A percentile compares a stretch with the other conserved stretches of the same genome.
Conservation (phyloP, 495 filamentous ascomycete genomes). For the Copromyces sp. region DNA sequence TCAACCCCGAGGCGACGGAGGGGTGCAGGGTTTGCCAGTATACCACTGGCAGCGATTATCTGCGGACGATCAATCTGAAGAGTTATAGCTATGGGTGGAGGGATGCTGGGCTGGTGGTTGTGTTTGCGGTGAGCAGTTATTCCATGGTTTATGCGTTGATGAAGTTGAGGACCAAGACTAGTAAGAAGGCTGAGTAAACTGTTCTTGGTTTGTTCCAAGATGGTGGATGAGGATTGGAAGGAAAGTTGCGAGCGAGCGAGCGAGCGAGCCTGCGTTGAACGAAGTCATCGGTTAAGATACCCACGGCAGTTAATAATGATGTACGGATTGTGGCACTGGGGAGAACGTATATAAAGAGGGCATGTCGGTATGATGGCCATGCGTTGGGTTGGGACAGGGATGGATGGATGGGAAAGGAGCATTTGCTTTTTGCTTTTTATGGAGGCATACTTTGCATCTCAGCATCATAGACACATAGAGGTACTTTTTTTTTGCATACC, state of each 20-base stretch:
- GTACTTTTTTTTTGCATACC: too few species aligned
- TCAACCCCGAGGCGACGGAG: constrained; percentile 30
- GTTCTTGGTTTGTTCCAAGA: neutral
- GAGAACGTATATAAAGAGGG: neutral
- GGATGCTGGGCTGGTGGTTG: constrained; percentile 41
- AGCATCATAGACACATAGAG: neutral
- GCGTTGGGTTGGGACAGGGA: too few species aligned
- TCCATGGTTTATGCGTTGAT: constrained; percentile 20
- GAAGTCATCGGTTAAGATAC: neutral
- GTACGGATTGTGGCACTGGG: neutral
- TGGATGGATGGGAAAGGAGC: neutral
- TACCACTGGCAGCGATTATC: constrained; percentile 44
- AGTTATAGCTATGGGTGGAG: constrained; percentile 49
- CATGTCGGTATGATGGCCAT: neutral
- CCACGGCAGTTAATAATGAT: neutral
- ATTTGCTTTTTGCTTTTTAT: neutral
- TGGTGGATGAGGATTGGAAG: neutral
- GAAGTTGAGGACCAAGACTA: constrained; percentile 21
- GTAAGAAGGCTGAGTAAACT: constrained; percentile 22
- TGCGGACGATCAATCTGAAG: constrained; percentile 22
- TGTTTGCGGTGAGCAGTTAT: constrained; percentile 25
- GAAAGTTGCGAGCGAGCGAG: neutral
- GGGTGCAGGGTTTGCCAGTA: constrained; percentile 57
- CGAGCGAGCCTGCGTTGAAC: neutral
- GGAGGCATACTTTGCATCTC: neutral